Percentiles rank a stretch among this genome's conserved stretches.
Evolutionary conservation across 2,329 filamentous ascomycete species (phyloP).

Genomic region (Beauveria medogensis): DNA sequence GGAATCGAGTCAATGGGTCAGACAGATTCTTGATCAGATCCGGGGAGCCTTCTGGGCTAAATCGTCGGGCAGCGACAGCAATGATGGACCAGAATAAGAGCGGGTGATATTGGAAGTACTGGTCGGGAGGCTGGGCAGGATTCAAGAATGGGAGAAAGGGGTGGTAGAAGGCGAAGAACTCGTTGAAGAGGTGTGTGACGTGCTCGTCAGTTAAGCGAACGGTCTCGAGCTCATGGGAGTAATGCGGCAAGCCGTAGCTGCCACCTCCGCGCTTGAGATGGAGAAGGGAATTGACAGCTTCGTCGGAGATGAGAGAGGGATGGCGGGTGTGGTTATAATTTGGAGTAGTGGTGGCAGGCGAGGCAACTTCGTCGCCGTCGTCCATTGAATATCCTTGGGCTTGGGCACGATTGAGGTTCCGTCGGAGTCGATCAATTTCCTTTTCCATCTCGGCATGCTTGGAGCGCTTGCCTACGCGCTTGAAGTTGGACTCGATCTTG

Average conservation of each 20-base stretch:
- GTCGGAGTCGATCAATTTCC: constrained; percentile 63
- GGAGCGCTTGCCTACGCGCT: constrained; percentile 72
- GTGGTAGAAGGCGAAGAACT: constrained; percentile 71
- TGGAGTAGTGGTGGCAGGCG: constrained; percentile 47
- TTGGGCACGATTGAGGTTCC: constrained; percentile 52
- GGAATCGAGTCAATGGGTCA: constrained; percentile 57
- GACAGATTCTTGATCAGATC: constrained; percentile 60
- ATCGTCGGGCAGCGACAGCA: constrained; percentile 66
- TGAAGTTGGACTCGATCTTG: constrained; percentile 84
- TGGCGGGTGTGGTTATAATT: constrained; percentile 53
- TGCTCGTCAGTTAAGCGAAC: constrained; percentile 56
- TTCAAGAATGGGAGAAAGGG: constrained; percentile 71
- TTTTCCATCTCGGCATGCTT: constrained; percentile 83
- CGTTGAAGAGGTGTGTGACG: constrained; percentile 58
- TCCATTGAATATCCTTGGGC: constrained; percentile 47
- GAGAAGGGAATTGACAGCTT: constrained; percentile 58
- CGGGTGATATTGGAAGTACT: constrained; percentile 68
- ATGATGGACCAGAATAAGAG: constrained; percentile 83
- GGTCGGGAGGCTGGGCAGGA: constrained; percentile 56
- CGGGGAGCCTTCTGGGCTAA: constrained; percentile 45
- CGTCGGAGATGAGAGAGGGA: constrained; percentile 57
- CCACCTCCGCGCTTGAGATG: constrained; percentile 56
- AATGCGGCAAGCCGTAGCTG: constrained; percentile 51
- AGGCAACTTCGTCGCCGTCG: constrained; percentile 51
- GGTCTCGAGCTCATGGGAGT: constrained; percentile 54